phyloP scores from a whole-genome alignment of 2,329 filamentous ascomycete species.

The Arthrocladium fulminans region DNA sequence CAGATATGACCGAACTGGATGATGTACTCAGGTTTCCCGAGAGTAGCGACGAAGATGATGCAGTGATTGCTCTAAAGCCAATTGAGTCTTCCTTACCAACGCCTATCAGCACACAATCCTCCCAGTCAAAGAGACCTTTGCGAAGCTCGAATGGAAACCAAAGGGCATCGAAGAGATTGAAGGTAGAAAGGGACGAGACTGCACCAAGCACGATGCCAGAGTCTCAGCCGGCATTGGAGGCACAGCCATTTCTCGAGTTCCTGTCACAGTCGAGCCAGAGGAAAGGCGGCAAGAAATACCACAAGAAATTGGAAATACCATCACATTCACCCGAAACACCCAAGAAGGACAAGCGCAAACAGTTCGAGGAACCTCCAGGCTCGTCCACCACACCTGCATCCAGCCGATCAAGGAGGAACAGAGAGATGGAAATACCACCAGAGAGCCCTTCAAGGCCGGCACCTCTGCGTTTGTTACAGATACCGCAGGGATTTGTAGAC shows the following conservation, averaged over 20 bases:
- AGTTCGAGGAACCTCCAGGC: neutral
- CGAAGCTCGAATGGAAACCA: neutral
- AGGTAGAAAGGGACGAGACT: neutral
- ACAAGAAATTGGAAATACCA: neutral
- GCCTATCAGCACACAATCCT: neutral
- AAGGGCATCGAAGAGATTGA: conserved; percentile 3
- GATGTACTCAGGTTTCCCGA: conserved; percentile 3
- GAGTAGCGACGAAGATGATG: conserved; percentile 7
- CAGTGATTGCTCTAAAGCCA: neutral
- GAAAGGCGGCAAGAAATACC: neutral
- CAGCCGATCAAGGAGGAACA: neutral
- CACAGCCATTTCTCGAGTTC: neutral
- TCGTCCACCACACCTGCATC: neutral
- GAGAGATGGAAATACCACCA: neutral
- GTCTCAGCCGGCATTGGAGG: neutral
- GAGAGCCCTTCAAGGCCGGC: neutral
- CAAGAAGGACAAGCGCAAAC: neutral
- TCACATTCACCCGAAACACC: neutral
- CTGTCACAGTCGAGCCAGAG: conserved; percentile 5
- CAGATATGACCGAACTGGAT: neutral
- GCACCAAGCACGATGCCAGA: neutral
- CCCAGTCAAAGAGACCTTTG: neutral
- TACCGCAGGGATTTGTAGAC: neutral
- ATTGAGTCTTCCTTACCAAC: neutral
- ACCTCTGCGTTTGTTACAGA: neutral